Evolutionary conservation across 192 early-diverging fungal species (phyloP).

Genomic region (Backusella macrospora): DNA sequence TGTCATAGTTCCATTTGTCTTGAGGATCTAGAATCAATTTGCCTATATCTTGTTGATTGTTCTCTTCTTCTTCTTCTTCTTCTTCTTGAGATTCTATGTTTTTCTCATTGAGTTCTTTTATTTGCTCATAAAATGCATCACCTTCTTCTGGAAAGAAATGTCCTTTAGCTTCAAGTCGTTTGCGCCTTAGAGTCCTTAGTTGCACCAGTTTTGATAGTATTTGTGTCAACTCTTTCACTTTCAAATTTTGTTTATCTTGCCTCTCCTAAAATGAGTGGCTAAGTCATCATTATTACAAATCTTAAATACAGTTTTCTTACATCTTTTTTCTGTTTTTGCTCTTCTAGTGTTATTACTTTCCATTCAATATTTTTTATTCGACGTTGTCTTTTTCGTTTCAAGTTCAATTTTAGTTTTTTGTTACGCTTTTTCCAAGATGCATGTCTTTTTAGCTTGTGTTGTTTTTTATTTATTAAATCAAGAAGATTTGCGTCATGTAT

Average conservation of each 20-base stretch:
- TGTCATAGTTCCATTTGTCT: constrained; percentile 8
- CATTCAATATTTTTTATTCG: background rate
- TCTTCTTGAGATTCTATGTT: constrained; percentile 15
- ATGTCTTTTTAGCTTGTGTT: background rate
- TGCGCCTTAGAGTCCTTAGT: background rate
- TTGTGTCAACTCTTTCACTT: background rate
- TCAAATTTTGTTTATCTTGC: background rate
- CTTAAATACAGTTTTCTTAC: background rate
- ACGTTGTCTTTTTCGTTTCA: background rate
- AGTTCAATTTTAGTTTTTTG: background rate
- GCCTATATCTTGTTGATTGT: background rate
- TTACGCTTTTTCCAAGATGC: background rate
- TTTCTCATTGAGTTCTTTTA: constrained; percentile 34
- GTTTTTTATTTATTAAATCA: constrained; percentile 1
- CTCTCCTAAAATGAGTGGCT: background rate
- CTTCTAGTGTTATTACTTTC: background rate
- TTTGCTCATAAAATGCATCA: constrained; percentile 36
- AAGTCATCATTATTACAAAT: too few species aligned
- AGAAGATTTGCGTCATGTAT: background rate
- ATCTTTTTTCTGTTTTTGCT: background rate
- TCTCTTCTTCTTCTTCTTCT: constrained; percentile 5
- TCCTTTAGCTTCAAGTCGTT: constrained; percentile 19
- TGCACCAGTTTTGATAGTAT: background rate
- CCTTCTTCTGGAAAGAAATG: constrained; percentile 45
- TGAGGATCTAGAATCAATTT: background rate